These are phyloP conservation scores for Xerocomus nothofagi DNA, from an alignment of 1,284 basidiomycete species.

Conservation along the genomic window DNA sequence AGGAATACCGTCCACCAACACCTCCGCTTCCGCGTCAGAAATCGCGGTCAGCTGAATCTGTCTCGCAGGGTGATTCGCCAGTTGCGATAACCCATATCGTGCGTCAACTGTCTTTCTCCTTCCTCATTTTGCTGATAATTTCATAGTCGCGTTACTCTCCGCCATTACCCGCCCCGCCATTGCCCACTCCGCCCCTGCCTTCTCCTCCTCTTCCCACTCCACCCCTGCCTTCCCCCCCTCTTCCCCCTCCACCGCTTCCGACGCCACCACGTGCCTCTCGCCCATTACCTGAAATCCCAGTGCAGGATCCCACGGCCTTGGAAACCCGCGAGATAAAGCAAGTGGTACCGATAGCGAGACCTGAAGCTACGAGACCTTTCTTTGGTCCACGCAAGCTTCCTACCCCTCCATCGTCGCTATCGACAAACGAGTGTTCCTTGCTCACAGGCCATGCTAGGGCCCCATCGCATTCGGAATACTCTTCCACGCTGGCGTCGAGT, in stretches of 20 bases:
- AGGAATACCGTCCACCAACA: slow-evolving; percentile 58
- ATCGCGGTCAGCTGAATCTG: slow-evolving; percentile 29
- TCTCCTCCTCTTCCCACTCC: slow-evolving; percentile 31
- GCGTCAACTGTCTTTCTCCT: slow-evolving; percentile 1
- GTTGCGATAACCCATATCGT: slow-evolving; percentile 31
- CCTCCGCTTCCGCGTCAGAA: slow-evolving; percentile 49
- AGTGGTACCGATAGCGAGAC: slow-evolving; percentile 12
- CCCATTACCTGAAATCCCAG: slow-evolving; percentile 34
- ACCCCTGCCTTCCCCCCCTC: slow-evolving; percentile 33
- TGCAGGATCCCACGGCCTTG: slow-evolving; percentile 11
- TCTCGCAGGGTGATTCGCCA: slow-evolving; percentile 32
- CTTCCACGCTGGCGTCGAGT: slow-evolving; percentile 30
- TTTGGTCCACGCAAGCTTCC: slow-evolving; percentile 35
- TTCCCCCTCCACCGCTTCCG: slow-evolving; percentile 29
- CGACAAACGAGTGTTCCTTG: slow-evolving; percentile 25
- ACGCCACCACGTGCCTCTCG: slow-evolving; percentile 32
- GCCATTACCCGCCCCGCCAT: slow-evolving; percentile 29
- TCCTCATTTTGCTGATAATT: slow-evolving; percentile 5
- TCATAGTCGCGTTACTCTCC: slow-evolving; percentile 33
- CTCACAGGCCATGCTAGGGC: slow-evolving; percentile 19
- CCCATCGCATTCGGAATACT: slow-evolving; percentile 28
- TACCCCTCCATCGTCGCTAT: slow-evolving; percentile 32
- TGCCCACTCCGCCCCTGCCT: slow-evolving; percentile 22
- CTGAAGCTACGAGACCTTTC: slow-evolving; percentile 25
- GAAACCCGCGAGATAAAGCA: slow-evolving; percentile 28